Evolutionary conservation across 2,329 filamentous ascomycete genomes (phyloP).

Genomic region (Teratosphaeria zuluensis): DNA sequence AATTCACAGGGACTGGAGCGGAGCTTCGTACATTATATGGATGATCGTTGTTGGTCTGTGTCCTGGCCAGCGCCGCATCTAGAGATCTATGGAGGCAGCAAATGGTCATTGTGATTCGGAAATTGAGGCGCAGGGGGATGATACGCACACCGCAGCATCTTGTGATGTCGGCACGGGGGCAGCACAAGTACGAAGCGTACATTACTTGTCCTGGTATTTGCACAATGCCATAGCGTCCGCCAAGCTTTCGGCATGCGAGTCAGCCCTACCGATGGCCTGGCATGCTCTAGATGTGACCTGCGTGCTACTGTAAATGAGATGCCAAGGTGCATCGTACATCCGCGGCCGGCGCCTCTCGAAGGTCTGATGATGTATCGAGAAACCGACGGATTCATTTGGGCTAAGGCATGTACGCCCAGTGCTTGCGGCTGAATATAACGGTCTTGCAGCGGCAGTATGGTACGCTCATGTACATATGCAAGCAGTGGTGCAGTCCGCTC

Average conservation of each 20-base stretch:
- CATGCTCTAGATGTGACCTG: background rate
- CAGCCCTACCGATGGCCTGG: background rate
- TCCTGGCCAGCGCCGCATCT: background rate
- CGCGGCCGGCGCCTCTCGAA: no score
- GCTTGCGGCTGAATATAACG: background rate
- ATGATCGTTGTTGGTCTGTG: background rate
- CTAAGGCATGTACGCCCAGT: background rate
- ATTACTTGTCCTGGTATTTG: no score
- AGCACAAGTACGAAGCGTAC: no score
- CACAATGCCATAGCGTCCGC: background rate
- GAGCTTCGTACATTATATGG: background rate
- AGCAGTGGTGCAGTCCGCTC: background rate
- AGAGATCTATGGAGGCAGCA: no score
- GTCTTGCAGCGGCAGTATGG: background rate
- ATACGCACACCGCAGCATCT: no score
- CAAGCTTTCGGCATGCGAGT: background rate
- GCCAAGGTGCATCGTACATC: no score
- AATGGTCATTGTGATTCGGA: no score
- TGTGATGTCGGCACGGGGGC: no score
- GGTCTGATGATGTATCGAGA: no score
- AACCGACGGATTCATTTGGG: no score
- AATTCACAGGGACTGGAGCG: background rate
- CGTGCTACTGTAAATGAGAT: background rate
- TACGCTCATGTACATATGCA: background rate
- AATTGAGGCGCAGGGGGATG: no score